Evolutionary conservation across 2,329 filamentous ascomycete species (phyloP), one percentile per base, ranked within the genome.

Genomic region (Ophiostoma montium): DNA sequence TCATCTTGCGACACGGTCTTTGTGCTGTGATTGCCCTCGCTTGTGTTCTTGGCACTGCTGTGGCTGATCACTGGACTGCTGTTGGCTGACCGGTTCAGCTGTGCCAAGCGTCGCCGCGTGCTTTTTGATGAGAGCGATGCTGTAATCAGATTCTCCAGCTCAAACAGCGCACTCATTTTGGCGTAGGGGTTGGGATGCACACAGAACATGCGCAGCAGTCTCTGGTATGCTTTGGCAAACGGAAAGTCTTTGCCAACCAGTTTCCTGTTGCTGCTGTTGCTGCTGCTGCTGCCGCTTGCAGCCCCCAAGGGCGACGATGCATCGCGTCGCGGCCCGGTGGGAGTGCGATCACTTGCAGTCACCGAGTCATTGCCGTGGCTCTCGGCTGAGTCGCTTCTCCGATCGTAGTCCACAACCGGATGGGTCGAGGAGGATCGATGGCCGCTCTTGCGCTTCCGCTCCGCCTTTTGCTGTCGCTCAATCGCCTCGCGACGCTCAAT

Each of bases 171-270:
- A 55, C 83, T 82, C 12, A 98, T 74, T 64, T 98, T 98, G 19
- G 78, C 75, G 56, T 84, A 84, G 0, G 92, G 92, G 60, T 92
- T 94, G 0, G 86, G 85, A 56, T 94, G 86, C 4, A 89, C 85
- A 38, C 86, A 87, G 57, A 98, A 94, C 67, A 87, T 88, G 54
- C 79, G 80, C 31, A 96, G 70, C 1, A 96, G 71, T 12, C 82
- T 80, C 55, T 80, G 74, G 60, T 94, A 95, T 1, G 88, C 84
- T 56, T 80, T 78, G 47, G 78, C 78, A 60, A 90, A 95, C 0
- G 86, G 85, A 57, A 94, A 94, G 35, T 84, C 79, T 60, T 60
- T 55, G 60, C 42, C 10, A 33, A 19, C 54, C 56, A 32, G n/a
- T 36, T 46, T 5, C 7, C n/a, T 19, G 35, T 13, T 32, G 38